Base-by-base conservation (phyloP, 352 stramenopile genomes). In the Phytophthora sansomeana region DNA sequence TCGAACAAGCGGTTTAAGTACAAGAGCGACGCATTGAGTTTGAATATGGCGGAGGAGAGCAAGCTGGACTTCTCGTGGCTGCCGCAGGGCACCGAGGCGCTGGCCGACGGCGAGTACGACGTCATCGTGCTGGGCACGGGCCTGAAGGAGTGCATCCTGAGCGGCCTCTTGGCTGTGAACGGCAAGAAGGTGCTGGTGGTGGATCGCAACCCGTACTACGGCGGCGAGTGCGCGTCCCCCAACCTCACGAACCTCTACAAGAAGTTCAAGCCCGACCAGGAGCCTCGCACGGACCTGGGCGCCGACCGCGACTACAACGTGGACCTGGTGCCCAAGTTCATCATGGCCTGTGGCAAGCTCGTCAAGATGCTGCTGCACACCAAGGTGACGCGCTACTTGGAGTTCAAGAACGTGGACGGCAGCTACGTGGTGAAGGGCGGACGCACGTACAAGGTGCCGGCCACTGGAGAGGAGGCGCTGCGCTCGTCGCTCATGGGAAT, bases 271-370 rank as follows among this genome's bases (percentile, higher is more conserved):
- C 84, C 81, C 0, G 81, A 78, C 6, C 69, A 91, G 53, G 63
- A 83, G 57, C 79, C 86, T 50, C 74, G 81, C 54, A 72, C 78
- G 43, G 82, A 94, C 17, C 77, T 99, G 30, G 97, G 97, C 54
- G 96, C 91, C 36, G 98, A 98, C 75, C 96, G 97, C 47, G 97
- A 99, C 83, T 99, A 99, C 89, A 99, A 99, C 78, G 98, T 99
- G 52, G 98, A 99, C 83, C 83, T 99, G 24, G 98, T 99, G 74
- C 98, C 98, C 47, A 99, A 99, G 86, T 99, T 99, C 74, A 99
- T 99, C 78, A 99, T 99, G 97, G 97, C 98, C 1, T 99, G 97
- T 72, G 98, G 98, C 60, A 99, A 99, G 75, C 87, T 99, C 19
- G 98, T 99, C 24, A 99, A 99, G 84, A 99, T 99, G 93, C 73